These are phyloP conservation scores for Suaeda aralocaspica DNA, from an alignment of 148 eudicot species.

Conservation along the genomic window DNA sequence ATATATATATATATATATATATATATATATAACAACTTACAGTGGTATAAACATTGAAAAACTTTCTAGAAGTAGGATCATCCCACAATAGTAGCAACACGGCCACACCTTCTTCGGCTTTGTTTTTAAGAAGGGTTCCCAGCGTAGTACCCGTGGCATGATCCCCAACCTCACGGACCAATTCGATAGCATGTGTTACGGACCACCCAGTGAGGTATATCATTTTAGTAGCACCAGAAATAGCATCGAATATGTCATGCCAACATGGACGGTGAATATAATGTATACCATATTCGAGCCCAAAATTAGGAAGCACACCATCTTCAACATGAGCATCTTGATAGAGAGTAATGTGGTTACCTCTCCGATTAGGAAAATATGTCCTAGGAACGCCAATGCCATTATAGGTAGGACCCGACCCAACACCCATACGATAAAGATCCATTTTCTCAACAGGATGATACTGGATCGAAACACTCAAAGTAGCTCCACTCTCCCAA, in stretches of 20 bases:
- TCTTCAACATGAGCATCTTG: constrained; percentile 86
- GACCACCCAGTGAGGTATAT: constrained; percentile 95
- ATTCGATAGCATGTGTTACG: constrained; percentile 54
- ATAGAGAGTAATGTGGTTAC: constrained; percentile 73
- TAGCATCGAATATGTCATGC: constrained; percentile 72
- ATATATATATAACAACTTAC: constrained; percentile 34
- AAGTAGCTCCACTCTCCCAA: constrained; percentile 50
- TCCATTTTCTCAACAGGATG: constrained; percentile 43
- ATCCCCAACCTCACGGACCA: constrained; percentile 51
- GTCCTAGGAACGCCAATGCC: constrained; percentile 89
- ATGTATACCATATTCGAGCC: constrained; percentile 43
- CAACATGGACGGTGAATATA: constrained; percentile 76
- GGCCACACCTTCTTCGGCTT: constrained; percentile 86
- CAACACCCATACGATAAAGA: constrained; percentile 57
- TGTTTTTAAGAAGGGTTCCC: constrained; percentile 67
- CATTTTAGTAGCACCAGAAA: constrained; percentile 59
- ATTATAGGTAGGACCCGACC: constrained; percentile 42
- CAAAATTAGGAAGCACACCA: constrained; percentile 54
- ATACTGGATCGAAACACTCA: constrained; percentile 62
- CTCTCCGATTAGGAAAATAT: constrained; percentile 70
- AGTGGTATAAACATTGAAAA: constrained; percentile 40
- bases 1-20: background rate
- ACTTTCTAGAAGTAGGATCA: constrained; percentile 75
- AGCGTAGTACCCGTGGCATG: constrained; percentile 33
- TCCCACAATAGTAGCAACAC: constrained; percentile 88